Evolutionary conservation across 106 monocot species (phyloP).

Genomic region (Allium sativum): DNA sequence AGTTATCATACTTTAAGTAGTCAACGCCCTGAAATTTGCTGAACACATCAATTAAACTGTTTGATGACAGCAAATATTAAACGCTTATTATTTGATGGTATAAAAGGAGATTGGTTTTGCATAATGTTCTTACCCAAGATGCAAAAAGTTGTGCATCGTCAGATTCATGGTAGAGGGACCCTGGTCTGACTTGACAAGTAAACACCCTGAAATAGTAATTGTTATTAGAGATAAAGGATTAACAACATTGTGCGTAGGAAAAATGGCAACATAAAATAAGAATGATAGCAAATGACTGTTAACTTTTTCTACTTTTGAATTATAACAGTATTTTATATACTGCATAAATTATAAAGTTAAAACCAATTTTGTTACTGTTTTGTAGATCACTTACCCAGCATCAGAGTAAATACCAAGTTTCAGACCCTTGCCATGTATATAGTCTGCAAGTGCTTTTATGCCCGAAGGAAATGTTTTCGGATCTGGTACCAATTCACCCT

Average conservation of each 20-base stretch:
- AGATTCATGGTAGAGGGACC: conserved; percentile 77
- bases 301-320: too few relatives aligned
- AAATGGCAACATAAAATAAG: background rate
- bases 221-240: conserved; percentile 1
- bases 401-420: conserved; percentile 96
- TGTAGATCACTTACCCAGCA: conserved; percentile 63
- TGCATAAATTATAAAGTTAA: too few relatives aligned
- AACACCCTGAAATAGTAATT: conserved; percentile 41
- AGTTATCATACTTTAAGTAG: conserved; percentile 98
- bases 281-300: too few relatives aligned
- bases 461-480: conserved; percentile 75
- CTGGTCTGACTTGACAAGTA: conserved; percentile 95
- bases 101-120: background rate
- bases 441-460: conserved; percentile 83
- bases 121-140: conserved; percentile 61
- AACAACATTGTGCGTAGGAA: background rate
- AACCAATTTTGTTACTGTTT: background rate
- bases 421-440: conserved; percentile 79
- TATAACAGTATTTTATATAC: too few relatives aligned
- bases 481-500: conserved; percentile 78
- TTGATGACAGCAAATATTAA: background rate
- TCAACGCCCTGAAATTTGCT: conserved; percentile 57
- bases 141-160: conserved; percentile 79
- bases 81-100: background rate
- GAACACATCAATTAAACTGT: conserved; percentile 2